Percentiles rank a stretch among this genome's conserved stretches.
Conservation (phyloP, 768 basidiomycete genomes). For the Suillus alpinus region DNA sequence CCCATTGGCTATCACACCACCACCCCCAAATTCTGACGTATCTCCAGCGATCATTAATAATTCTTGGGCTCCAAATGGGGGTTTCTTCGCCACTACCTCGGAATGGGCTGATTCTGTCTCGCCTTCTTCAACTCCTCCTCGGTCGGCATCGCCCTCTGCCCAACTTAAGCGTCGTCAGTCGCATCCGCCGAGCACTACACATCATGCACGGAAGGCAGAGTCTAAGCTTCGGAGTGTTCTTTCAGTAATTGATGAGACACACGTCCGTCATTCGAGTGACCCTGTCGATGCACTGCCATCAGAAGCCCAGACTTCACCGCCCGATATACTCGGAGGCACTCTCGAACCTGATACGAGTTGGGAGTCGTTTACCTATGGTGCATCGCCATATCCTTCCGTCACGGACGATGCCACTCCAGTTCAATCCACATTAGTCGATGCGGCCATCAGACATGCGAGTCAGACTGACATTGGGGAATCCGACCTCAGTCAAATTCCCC, state of each 20-base stretch:
- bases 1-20: conserved; percentile 49
- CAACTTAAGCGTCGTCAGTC: conserved; percentile 48
- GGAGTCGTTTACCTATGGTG: conserved; percentile 38
- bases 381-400: conserved; percentile 31
- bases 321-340: conserved; percentile 28
- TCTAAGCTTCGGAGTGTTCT: conserved; percentile 71
- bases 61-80: conserved; percentile 52
- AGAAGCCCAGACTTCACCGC: conserved; percentile 21
- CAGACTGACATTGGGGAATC: conserved; percentile 21
- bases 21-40: conserved; percentile 39
- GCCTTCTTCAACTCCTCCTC: conserved; percentile 40
- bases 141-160: conserved; percentile 50
- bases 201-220: conserved; percentile 52
- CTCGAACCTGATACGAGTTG: conserved; percentile 35
- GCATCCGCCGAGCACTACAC: conserved; percentile 38
- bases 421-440: conserved; percentile 30
- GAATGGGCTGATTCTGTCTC: conserved; percentile 53
- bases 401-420: conserved; percentile 47
- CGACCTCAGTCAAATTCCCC: conserved; percentile 13
- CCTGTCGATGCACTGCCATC: conserved; percentile 10
- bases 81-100: conserved; percentile 48
- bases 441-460: conserved; percentile 2
- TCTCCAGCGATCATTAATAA: conserved; percentile 33
- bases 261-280: conserved; percentile 33
- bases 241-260: conserved; percentile 66